These are phyloP conservation scores for Solioccasus polychromus DNA, from an alignment of 768 basidiomycete genomes.

Conservation along the genomic window DNA sequence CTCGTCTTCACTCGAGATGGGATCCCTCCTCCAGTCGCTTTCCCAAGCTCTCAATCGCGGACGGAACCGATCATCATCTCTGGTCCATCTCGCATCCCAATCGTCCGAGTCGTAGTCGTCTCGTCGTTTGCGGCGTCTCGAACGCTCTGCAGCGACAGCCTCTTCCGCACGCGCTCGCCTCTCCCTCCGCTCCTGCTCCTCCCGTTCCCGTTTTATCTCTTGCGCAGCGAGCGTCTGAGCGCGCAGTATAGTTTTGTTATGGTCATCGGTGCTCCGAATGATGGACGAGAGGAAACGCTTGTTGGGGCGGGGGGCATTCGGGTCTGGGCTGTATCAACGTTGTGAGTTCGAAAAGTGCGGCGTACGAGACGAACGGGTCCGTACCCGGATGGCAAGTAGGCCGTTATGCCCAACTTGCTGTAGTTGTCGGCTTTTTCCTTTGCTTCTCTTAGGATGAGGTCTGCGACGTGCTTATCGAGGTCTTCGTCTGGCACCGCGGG, in stretches of 20 bases:
- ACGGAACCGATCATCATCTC: slow-evolving; percentile 39
- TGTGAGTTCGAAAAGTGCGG: neutral
- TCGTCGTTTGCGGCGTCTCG: slow-evolving; percentile 38
- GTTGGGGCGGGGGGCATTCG: slow-evolving; percentile 74
- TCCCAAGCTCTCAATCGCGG: slow-evolving; percentile 45
- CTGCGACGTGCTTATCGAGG: slow-evolving; percentile 88
- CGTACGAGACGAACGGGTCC: slow-evolving; percentile 34
- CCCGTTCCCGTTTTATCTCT: slow-evolving; percentile 64
- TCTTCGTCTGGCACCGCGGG: slow-evolving; percentile 71
- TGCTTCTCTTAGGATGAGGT: slow-evolving; percentile 89
- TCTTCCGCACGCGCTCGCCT: slow-evolving; percentile 70
- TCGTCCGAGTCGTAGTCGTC: slow-evolving; percentile 26
- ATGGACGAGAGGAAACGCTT: slow-evolving; percentile 83
- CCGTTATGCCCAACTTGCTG: slow-evolving; percentile 70
- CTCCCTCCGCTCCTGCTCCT: slow-evolving; percentile 64
- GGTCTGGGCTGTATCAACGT: slow-evolving; percentile 49
- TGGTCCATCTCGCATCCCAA: slow-evolving; percentile 37
- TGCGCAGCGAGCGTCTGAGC: slow-evolving; percentile 72
- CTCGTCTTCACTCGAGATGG: slow-evolving; percentile 38
- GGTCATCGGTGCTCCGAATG: slow-evolving; percentile 92
- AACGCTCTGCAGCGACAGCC: slow-evolving; percentile 64
- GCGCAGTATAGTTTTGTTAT: slow-evolving; percentile 81
- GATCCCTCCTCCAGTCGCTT: slow-evolving; percentile 43
- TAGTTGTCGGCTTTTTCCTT: slow-evolving; percentile 87
- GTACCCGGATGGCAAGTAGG: slow-evolving; percentile 59